A percentile compares a stretch with the other conserved stretches of the same genome.
Evolutionary conservation across 2,329 filamentous ascomycete species (phyloP).

Genomic region (Akanthomyces dipterigenus): DNA sequence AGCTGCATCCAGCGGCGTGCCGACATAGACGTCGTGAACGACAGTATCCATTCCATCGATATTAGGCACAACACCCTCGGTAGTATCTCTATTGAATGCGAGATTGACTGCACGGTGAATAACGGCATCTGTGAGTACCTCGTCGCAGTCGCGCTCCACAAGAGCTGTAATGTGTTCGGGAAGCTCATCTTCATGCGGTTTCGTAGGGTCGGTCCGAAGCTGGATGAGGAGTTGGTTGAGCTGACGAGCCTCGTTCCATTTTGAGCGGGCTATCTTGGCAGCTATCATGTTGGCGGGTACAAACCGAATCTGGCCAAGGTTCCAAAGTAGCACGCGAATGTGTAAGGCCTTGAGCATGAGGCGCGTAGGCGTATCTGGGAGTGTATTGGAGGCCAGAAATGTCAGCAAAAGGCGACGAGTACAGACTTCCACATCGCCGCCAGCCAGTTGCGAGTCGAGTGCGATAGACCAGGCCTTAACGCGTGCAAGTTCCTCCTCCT

Average conservation of each 20-base stretch:
- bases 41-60: constrained; percentile 75
- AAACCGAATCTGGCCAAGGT: constrained; percentile 60
- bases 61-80: constrained; percentile 53
- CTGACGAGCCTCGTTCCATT: constrained; percentile 75
- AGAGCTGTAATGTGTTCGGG: constrained; percentile 71
- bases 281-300: constrained; percentile 62
- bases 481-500: constrained; percentile 78
- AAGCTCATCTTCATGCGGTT: constrained; percentile 51
- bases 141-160: constrained; percentile 72
- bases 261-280: constrained; percentile 63
- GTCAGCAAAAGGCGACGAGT: constrained; percentile 80
- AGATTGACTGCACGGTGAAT: constrained; percentile 84
- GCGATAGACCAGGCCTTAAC: constrained; percentile 92
- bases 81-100: constrained; percentile 76
- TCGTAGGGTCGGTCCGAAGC: constrained; percentile 32
- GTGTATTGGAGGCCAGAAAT: constrained; percentile 77
- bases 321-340: constrained; percentile 82
- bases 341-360: constrained; percentile 92
- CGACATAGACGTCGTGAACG: constrained; percentile 76
- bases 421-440: constrained; percentile 84
- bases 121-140: constrained; percentile 70
- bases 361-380: constrained; percentile 73
- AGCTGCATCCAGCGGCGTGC: constrained; percentile 81
- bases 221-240: constrained; percentile 47
- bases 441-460: constrained; percentile 84